phyloP scores from a whole-genome alignment of 495 filamentous ascomycete species.

The Immersiella caudata region DNA sequence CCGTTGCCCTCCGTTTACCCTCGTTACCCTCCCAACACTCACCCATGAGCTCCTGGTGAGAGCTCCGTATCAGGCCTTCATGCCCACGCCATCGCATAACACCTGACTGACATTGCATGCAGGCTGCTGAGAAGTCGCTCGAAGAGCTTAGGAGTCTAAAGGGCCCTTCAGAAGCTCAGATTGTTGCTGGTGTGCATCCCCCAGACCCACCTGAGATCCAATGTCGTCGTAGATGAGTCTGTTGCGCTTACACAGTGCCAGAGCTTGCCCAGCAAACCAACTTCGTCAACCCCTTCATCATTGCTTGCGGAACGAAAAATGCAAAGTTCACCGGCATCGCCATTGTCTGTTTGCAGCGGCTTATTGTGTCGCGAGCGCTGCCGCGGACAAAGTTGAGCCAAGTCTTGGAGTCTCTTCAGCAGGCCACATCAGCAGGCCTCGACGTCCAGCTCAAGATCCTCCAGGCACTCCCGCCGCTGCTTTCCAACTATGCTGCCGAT shows the following conservation, averaged over 20 bases:
- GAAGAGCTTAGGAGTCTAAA: conserved; percentile 84
- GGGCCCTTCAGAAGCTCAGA: conserved; percentile 75
- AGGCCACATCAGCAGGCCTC: conserved; percentile 72
- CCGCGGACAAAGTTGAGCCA: conserved; percentile 74
- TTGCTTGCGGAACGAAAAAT: conserved; percentile 88
- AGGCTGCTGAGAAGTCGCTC: conserved; percentile 93
- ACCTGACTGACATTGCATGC: conserved; percentile 12
- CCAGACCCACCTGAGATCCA: neutral
- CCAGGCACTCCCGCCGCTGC: conserved; percentile 85
- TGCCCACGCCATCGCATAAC: no score
- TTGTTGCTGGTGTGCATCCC: conserved; percentile 70
- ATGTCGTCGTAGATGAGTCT: neutral
- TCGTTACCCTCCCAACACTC: neutral
- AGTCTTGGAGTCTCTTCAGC: conserved; percentile 81
- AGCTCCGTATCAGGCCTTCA: neutral
- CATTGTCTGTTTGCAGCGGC: conserved; percentile 82
- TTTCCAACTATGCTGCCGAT: conserved; percentile 87
- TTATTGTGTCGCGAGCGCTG: conserved; percentile 78
- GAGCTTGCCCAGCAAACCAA: conserved; percentile 79
- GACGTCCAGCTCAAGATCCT: conserved; percentile 97
- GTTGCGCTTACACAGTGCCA: conserved; percentile 39
- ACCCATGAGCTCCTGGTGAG: neutral
- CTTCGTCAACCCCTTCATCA: conserved; percentile 89
- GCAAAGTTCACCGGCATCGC: conserved; percentile 84
- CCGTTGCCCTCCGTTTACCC: no score